These are phyloP conservation scores for Pleurotus pulmonarius DNA, from an alignment of 768 basidiomycete genomes.

Conservation along the genomic window DNA sequence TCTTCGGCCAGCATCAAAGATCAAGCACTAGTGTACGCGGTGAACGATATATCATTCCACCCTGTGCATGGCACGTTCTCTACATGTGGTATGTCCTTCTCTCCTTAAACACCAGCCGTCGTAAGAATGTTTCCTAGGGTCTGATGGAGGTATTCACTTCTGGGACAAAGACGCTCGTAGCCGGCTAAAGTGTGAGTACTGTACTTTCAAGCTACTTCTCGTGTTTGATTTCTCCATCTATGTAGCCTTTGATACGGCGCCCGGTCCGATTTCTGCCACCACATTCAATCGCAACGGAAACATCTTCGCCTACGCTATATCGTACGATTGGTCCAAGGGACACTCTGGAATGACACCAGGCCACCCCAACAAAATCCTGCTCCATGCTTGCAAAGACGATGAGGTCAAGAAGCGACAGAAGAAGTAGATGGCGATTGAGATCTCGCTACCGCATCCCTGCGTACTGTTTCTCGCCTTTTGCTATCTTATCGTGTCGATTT, in stretches of 20 bases:
- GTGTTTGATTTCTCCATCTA: not conserved
- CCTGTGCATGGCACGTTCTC: slow-evolving; percentile 82
- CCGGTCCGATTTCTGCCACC: slow-evolving; percentile 77
- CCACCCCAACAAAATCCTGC: slow-evolving; percentile 74
- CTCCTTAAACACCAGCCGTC: slow-evolving; percentile 16
- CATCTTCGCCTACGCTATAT: slow-evolving; percentile 88
- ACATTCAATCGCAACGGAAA: slow-evolving; percentile 84
- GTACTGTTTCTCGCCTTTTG: not conserved
- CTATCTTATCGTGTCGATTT: not conserved
- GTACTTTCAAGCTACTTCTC: not conserved
- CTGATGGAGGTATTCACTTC: slow-evolving; percentile 86
- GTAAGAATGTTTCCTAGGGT: slow-evolving; percentile 37
- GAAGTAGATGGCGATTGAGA: not conserved
- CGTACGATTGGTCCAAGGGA: slow-evolving; percentile 93
- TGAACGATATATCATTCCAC: slow-evolving; percentile 86
- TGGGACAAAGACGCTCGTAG: slow-evolving; percentile 94
- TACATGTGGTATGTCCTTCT: slow-evolving; percentile 53
- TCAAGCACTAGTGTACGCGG: slow-evolving; percentile 70
- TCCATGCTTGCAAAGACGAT: slow-evolving; percentile 86
- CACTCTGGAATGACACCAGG: slow-evolving; percentile 79
- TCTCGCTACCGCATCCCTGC: no score
- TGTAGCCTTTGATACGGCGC: slow-evolving; percentile 49
- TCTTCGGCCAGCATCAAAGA: slow-evolving; percentile 52
- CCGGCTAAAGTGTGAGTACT: slow-evolving; percentile 75
- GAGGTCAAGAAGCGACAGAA: slow-evolving; percentile 65